Evolutionary conservation across 2,329 filamentous ascomycete genomes (phyloP).

Genomic region (Dothidotthia symphoricarpi): DNA sequence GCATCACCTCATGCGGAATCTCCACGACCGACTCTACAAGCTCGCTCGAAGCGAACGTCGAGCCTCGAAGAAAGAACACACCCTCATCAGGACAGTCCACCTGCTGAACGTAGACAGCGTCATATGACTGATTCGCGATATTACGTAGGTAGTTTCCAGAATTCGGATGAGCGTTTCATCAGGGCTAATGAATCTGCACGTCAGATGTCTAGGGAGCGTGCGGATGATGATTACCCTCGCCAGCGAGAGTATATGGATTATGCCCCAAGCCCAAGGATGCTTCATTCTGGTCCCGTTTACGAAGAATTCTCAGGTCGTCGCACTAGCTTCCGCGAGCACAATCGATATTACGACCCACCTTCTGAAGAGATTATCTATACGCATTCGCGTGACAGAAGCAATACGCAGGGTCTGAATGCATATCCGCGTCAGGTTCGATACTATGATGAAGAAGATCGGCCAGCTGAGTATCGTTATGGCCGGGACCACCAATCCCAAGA

Average conservation of each 20-base stretch:
- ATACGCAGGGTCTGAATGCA: slow-evolving; percentile 27
- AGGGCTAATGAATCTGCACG: slow-evolving; percentile 15
- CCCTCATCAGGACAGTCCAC: slow-evolving; percentile 25
- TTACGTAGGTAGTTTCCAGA: slow-evolving; percentile 32
- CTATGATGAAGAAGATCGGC: slow-evolving; percentile 24
- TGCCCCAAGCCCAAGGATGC: slow-evolving; percentile 28
- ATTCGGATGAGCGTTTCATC: slow-evolving; percentile 2
- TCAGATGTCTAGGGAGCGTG: slow-evolving; percentile 29
- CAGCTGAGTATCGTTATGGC: slow-evolving; percentile 23
- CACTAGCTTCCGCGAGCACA: slow-evolving; percentile 35
- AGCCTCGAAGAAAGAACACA: slow-evolving; percentile 20
- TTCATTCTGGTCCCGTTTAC: slow-evolving; percentile 28
- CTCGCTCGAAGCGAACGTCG: slow-evolving; percentile 16
- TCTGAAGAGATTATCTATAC: slow-evolving; percentile 29
- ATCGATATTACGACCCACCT: slow-evolving; percentile 28
- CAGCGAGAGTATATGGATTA: slow-evolving; percentile 33
- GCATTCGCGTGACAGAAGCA: slow-evolving; percentile 28
- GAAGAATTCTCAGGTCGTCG: slow-evolving; percentile 33
- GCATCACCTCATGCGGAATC: slow-evolving; percentile 29
- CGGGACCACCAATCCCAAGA: slow-evolving; percentile 24
- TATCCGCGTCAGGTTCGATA: slow-evolving; percentile 31
- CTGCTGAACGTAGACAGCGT: slow-evolving; percentile 28
- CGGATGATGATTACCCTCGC: slow-evolving; percentile 30
- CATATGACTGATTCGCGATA: slow-evolving; percentile 35
- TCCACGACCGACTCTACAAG: slow-evolving; percentile 36